Evolutionary conservation across 176 grass and related monocot genomes (phyloP).

Genomic region (Elaeis guineensis): DNA sequence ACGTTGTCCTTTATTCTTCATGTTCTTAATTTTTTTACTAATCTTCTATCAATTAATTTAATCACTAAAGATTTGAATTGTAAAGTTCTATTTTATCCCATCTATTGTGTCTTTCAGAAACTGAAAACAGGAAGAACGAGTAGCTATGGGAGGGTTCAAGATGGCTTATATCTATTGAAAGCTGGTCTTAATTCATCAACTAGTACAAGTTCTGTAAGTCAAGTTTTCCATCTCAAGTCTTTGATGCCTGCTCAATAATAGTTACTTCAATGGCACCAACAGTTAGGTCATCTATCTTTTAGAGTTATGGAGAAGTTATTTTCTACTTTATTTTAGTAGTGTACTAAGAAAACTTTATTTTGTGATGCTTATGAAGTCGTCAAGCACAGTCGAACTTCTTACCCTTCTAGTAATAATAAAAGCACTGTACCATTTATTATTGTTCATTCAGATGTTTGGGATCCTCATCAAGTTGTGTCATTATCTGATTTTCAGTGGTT

Average conservation of each 20-base stretch:
- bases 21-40: constrained; percentile 3
- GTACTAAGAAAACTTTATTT: no score
- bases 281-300: no score
- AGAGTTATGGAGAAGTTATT: no score
- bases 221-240: no score
- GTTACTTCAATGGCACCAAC: no score
- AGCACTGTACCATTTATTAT: background rate
- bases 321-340: no score
- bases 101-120: background rate
- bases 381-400: background rate
- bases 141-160: no score
- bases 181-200: no score
- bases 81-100: background rate
- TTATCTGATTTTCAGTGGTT: background rate
- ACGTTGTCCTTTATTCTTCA: background rate
- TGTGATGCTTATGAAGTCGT: background rate
- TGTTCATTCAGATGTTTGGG: background rate
- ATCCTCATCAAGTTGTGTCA: background rate
- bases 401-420: background rate
- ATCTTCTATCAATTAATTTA: background rate
- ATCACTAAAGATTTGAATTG: background rate
- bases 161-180: no score
- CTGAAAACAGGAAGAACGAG: no score
- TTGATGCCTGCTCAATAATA: no score
- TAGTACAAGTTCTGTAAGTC: no score